Base-by-base conservation (phyloP, 148 eudicot species). In the Salicornia ramosissima region DNA sequence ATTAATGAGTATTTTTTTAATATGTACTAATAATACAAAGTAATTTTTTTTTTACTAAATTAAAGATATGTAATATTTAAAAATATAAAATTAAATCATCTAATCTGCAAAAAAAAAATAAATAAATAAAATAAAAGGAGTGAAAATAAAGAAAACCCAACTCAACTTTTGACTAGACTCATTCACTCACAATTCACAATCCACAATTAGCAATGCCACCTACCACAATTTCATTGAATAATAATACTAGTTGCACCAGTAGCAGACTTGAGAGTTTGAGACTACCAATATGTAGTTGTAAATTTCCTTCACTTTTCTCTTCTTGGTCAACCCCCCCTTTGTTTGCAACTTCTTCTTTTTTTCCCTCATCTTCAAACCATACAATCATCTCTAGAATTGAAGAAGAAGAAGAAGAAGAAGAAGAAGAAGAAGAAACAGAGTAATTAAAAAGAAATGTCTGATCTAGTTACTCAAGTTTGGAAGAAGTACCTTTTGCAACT, bases 401-500 rank as follows among this genome's bases (percentile, higher is more conserved):
- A 29, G 16, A 47, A 33, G 51, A 21, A 9, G 43, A 15, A 53
- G 29, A 47, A 10, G n/a, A n/a, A n/a, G 11, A 11, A 43, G 4
- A 60, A 28, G 34, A 30, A 4, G 43, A 15, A 43, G 16, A 50
- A 6, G 9, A 42, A 3, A 12, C 3, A 53, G 46, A 39, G 40
- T 3, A 56, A 21, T 42, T 71, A 72, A 78, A 63, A 51, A 59
- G 61, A 61, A 49, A 83, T 83, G 87, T 83, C 87, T 75, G 89
- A 86, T 57, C 49, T 81, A 19, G 81, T 86, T n/a, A 67, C 46
- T 54, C 69, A 76, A 56, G 80, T 53, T 65, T 86, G 89, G 89
- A 74, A 75, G 58, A 86, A 83, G 58, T 86, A 86, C 57, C 74
- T 86, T 61, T 60, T 74, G 34, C 81, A 83, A 64, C 83, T 86